Base-by-base conservation (phyloP, 2,329 filamentous ascomycete species). In the Lecanoromycetidae sp. region DNA sequence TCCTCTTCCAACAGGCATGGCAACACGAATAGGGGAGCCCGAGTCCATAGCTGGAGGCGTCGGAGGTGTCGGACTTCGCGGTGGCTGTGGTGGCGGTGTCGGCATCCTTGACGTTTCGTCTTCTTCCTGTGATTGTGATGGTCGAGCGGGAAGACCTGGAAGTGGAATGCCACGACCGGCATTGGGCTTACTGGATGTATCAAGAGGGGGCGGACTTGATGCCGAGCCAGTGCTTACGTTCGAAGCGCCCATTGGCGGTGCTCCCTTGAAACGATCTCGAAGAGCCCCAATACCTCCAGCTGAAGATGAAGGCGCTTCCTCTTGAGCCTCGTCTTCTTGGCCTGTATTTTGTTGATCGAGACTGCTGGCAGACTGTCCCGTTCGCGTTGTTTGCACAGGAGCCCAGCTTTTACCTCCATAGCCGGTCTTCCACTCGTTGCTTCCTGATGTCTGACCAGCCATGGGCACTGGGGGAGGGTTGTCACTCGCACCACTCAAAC, bases 341-440 rank as follows among this genome's bases (percentile, higher is more conserved):
- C 81, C 84, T 3, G 83, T 84, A 52, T 74, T 72, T 58, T 90
- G 79, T 50, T 77, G 71, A 35, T 68, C 69, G 34, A 70, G 59
- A 55, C 70, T 71, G 23, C 60, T 58, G 8, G 65, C 69, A 49
- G 78, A 79, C 47, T 80, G 80, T 15, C 82, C 81, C 45, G 80
- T 88, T 47, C 76, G 73, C 8, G 76, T 77, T 9, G 82, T 86
- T 58, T 87, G 79, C 25, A 95, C 87, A 3, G 87, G 69, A 22
- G 79, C 87, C 90, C 90, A 96, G 27, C 78, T 82, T 71, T 94
- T 96, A 52, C 90, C 90, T 40, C 72, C 71, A 62, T 95, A 95
- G 15, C 86, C 84, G 63, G 87, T 94, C 73, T 90, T 87, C 88
- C 88, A 95, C 51, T 86, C 80, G 48, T 67, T 69, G 27, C 72